Base-by-base conservation (phyloP, 345 rosid species). In the Ceriops tagal region DNA sequence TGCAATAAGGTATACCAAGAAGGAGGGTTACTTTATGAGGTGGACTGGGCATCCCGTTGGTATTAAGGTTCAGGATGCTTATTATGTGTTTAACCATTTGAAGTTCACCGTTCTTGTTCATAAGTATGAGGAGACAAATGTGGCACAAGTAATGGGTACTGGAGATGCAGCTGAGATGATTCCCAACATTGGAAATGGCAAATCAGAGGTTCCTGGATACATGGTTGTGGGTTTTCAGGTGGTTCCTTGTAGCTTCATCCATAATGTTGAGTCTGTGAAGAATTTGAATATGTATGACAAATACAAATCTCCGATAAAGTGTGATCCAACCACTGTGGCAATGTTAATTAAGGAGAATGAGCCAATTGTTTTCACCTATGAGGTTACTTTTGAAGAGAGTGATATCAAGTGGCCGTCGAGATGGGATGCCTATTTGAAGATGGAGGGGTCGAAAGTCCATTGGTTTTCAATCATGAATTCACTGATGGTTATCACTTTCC, bases 221-320 rank as follows among this genome's bases (percentile, higher is more conserved):
- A 89, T 87, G 86, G 96, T 91, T 77, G 97, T 91, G 57, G 97
- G 97, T 86, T 91, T 77, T 55, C 91, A 89, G 84, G 96, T 91
- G 9, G 82, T 89, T 67, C 96, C 96, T 49, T 91, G 97, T 49
- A 91, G 86, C 73, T 64, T 89, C 22, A 22, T 68, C 75, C 95
- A 91, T 76, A 76, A 88, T 72, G 77, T 63, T 34, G 81, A 87
- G 43, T 62, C 85, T 0, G 79, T 80, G 21, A 89, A 89, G 84
- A 79, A 87, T 68, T 65, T 77, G 75, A 84, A 84, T 24, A 84
- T 83, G 81, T 87, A 83, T 39, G 88, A 75, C 0, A 84, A 83
- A 65, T 91, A 87, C 66, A 83, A 89, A 0, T 84, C 90, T 55
- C 77, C 75, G 16, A 86, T 91, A n/a, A 89, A 83, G 73, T 91